A percentile compares a stretch with the other conserved stretches of the same genome.
Evolutionary conservation across 1,139 yeast genomes (phyloP).

Genomic region (Candida freyschussii): DNA sequence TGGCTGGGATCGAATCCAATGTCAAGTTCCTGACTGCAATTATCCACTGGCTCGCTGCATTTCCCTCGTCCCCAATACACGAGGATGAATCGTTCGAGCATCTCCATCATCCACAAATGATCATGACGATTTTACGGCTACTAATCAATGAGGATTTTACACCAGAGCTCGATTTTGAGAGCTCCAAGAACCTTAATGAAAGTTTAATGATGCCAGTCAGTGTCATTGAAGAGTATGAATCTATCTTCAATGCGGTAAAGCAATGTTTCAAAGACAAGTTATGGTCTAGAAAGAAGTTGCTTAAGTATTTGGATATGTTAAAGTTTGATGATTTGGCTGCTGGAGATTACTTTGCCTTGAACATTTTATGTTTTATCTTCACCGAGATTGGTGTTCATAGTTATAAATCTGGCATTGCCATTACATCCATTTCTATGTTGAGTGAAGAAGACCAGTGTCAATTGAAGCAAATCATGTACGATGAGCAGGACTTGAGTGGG

Average conservation of each 20-base stretch:
- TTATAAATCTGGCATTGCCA: slow-evolving; percentile 16
- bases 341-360: slow-evolving; percentile 11
- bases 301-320: slow-evolving; percentile 10
- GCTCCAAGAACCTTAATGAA: slow-evolving; percentile 1
- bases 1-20: slow-evolving; percentile 3
- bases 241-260: slow-evolving; percentile 8
- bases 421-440: slow-evolving; percentile 15
- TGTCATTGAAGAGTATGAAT: slow-evolving; percentile 6
- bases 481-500: slow-evolving; percentile 15
- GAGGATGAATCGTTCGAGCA: slow-evolving; percentile 4
- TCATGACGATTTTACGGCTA: slow-evolving; percentile 5
- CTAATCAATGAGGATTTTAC: slow-evolving; percentile 10
- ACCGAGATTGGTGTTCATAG: slow-evolving; percentile 18
- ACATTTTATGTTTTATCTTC: slow-evolving; percentile 15
- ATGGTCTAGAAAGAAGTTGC: slow-evolving; percentile 10
- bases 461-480: slow-evolving; percentile 15
- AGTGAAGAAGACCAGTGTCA: slow-evolving; percentile 14
- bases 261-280: slow-evolving; percentile 5
- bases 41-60: slow-evolving; percentile 16
- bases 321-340: slow-evolving; percentile 6
- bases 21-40: slow-evolving; percentile 13
- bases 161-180: slow-evolving; percentile 2
- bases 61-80: slow-evolving; percentile 12
- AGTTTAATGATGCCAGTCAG: neutral
- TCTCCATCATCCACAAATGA: slow-evolving; percentile 7